These are phyloP conservation scores for Umbilicaria muhlenbergii DNA, from an alignment of 495 filamentous ascomycete species.

Conservation along the genomic window DNA sequence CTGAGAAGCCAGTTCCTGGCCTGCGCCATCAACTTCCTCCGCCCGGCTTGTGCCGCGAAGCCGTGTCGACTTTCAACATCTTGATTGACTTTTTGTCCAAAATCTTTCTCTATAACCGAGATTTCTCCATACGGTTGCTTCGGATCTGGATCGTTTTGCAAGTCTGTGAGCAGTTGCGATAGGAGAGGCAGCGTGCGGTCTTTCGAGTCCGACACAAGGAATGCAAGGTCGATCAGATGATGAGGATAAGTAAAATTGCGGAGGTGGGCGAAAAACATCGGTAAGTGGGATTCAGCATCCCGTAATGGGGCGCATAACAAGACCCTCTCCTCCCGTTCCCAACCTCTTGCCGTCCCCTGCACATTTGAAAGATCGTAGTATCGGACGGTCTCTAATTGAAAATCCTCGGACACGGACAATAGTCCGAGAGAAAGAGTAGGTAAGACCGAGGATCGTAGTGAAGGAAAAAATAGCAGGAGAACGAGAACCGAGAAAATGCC, in stretches of 20 bases:
- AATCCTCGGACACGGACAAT: conserved; percentile 48
- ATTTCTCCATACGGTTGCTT: conserved; percentile 87
- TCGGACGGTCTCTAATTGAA: conserved; percentile 79
- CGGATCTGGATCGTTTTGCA: conserved; percentile 68
- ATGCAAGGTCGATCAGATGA: conserved; percentile 88
- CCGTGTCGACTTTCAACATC: conserved; percentile 96
- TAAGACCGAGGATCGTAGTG: conserved; percentile 51
- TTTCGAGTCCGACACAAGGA: conserved; percentile 94
- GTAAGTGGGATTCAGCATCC: conserved; percentile 83
- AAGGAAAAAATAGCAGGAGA: conserved; percentile 47
- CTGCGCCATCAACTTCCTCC: conserved; percentile 95
- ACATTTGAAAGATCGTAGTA: conserved; percentile 92
- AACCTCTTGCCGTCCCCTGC: conserved; percentile 76
- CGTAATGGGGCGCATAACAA: conserved; percentile 88
- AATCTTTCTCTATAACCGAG: conserved; percentile 96
- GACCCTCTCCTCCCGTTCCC: conserved; percentile 90
- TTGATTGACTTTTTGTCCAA: conserved; percentile 94
- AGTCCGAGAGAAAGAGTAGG: conserved; percentile 53
- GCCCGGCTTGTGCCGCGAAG: conserved; percentile 86
- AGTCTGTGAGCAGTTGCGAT: conserved; percentile 50
- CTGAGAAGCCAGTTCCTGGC: conserved; percentile 95
- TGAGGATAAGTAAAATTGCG: conserved; percentile 96
- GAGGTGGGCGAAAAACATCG: conserved; percentile 97
- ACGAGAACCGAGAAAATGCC: conserved; percentile 23
- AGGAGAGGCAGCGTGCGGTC: conserved; percentile 74